Conservation (phyloP, 305 asterid genomes). For the Plantago lanceolata region DNA sequence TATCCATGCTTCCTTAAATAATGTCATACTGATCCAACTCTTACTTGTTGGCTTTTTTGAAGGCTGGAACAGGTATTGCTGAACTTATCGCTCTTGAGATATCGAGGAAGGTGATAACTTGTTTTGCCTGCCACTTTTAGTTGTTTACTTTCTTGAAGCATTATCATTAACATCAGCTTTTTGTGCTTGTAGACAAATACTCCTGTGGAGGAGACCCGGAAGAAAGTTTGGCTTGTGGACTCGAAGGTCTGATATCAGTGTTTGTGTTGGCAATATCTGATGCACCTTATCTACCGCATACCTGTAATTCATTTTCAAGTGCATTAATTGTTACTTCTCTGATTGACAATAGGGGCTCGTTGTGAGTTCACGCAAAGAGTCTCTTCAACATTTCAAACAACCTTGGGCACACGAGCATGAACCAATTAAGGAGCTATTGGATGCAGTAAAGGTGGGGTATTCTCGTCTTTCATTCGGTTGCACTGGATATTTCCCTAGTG, state of each 20-base stretch:
- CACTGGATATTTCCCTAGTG: neutral
- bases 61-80: slow-evolving; percentile 99
- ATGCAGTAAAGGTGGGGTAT: slow-evolving; percentile 65
- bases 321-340: slow-evolving; percentile 5
- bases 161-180: slow-evolving; percentile 20
- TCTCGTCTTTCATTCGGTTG: slow-evolving; percentile 15
- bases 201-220: slow-evolving; percentile 69
- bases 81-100: slow-evolving; percentile 95
- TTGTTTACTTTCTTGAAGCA: slow-evolving; percentile 13
- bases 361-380: slow-evolving; percentile 68
- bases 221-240: slow-evolving; percentile 96
- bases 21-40: slow-evolving; percentile 9
- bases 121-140: slow-evolving; percentile 14
- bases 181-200: slow-evolving; percentile 43
- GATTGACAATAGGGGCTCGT: slow-evolving; percentile 59
- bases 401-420: slow-evolving; percentile 98
- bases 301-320: slow-evolving; percentile 5
- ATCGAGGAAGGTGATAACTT: slow-evolving; percentile 55
- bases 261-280: neutral
- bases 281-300: no score
- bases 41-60: slow-evolving; percentile 28
- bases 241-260: slow-evolving; percentile 54
- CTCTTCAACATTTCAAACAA: slow-evolving; percentile 87
- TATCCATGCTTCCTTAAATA: slow-evolving; percentile 10
- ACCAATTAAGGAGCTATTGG: slow-evolving; percentile 60